Evolutionary conservation across 2,329 filamentous ascomycete species (phyloP).

Genomic region (Zymoseptoria crescenta): DNA sequence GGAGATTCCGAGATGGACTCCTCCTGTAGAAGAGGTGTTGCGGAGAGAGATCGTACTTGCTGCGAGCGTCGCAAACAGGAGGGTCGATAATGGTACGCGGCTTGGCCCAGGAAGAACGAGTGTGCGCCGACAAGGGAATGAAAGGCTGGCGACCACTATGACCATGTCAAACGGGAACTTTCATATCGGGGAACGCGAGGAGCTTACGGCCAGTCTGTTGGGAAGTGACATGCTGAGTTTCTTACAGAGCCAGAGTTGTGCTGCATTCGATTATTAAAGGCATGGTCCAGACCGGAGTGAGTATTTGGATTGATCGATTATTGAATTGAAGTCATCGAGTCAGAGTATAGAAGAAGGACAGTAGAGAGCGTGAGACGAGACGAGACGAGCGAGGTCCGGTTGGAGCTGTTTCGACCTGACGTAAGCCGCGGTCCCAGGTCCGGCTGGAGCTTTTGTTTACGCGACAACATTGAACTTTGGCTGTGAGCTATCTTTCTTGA

Average conservation of each 20-base stretch:
- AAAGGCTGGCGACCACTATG: constrained; percentile 22
- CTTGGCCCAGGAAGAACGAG: constrained; percentile 27
- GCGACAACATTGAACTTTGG: constrained; percentile 1
- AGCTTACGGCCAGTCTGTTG: constrained; percentile 23
- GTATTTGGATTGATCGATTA: background rate
- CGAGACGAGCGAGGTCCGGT: background rate
- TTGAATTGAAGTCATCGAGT: background rate
- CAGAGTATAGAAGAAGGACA: background rate
- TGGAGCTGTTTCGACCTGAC: too few relatives aligned
- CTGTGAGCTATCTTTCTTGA: too few relatives aligned
- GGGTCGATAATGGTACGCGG: constrained; percentile 28
- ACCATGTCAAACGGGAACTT: background rate
- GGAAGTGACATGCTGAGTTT: constrained; percentile 18
- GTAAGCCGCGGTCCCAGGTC: background rate
- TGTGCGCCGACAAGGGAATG: constrained; percentile 29
- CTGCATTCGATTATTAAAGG: background rate
- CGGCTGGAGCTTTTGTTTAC: constrained; percentile 6
- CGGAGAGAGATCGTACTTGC: constrained; percentile 16
- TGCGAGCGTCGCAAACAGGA: constrained; percentile 16
- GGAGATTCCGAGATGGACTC: constrained; percentile 8
- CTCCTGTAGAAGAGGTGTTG: constrained; percentile 13
- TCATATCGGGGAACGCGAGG: background rate
- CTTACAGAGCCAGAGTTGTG: background rate
- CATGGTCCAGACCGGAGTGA: background rate
- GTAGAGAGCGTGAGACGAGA: background rate